Evolutionary conservation across 2,329 filamentous ascomycete genomes (phyloP).

Genomic region (Incumbomyces lentus): DNA sequence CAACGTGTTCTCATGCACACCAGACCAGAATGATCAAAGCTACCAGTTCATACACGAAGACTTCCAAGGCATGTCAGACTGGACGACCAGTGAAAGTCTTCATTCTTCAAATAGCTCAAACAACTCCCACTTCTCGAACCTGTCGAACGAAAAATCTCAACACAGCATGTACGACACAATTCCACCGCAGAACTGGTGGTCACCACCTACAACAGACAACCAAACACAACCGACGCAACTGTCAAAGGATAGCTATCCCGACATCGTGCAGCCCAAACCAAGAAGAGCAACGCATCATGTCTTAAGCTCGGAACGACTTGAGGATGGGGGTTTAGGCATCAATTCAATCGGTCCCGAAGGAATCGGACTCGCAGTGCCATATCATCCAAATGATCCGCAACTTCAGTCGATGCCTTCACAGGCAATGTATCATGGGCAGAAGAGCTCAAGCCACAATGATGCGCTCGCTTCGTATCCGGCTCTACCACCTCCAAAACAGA

Average conservation of each 20-base stretch:
- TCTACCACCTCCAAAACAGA: conserved; percentile 29
- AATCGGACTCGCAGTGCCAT: conserved; percentile 20
- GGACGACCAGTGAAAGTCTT: conserved; percentile 9
- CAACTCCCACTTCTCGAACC: conserved; percentile 4
- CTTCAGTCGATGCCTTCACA: background rate
- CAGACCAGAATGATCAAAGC: background rate
- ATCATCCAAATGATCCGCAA: conserved; percentile 7
- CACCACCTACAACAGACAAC: conserved; percentile 24
- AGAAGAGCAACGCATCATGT: conserved; percentile 14
- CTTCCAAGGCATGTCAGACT: conserved; percentile 6
- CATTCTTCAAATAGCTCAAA: conserved; percentile 9
- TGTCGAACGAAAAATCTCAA: background rate
- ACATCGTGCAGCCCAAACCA: conserved; percentile 14
- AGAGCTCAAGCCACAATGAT: background rate
- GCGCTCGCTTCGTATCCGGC: conserved; percentile 30
- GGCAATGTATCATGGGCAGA: background rate
- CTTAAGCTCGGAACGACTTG: conserved; percentile 9
- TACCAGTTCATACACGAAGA: conserved; percentile 6
- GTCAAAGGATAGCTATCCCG: conserved; percentile 15
- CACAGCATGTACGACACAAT: conserved; percentile 4
- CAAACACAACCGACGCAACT: conserved; percentile 27
- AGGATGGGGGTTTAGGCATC: conserved; percentile 11
- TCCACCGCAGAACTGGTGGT: conserved; percentile 31
- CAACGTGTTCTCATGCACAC: conserved; percentile 4
- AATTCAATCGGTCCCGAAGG: conserved; percentile 19